phyloP scores from a whole-genome alignment of 1,284 basidiomycete species.

The Ceratobasidium theobromae region DNA sequence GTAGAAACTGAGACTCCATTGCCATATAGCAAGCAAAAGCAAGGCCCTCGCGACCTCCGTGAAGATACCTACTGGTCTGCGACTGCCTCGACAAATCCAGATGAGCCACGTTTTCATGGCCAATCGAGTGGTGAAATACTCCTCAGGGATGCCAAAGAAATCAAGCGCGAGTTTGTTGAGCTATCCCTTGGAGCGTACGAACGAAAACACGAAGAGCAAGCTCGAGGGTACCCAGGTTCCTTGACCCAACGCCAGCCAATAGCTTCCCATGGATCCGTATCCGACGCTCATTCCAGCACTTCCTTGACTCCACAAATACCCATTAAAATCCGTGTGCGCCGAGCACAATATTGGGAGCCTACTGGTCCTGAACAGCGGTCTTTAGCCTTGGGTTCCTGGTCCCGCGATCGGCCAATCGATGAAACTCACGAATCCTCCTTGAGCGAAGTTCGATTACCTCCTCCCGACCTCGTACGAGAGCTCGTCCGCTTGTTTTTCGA shows the following conservation, averaged over 20 bases:
- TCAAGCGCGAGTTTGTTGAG: slow-evolving; percentile 11
- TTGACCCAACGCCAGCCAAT: neutral
- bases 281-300: too few relatives aligned
- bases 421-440: neutral
- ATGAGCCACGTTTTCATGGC: slow-evolving; percentile 22
- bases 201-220: neutral
- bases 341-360: slow-evolving; percentile 1
- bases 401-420: too few relatives aligned
- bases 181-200: neutral
- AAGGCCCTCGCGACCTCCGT: neutral
- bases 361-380: slow-evolving; percentile 8
- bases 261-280: too few relatives aligned
- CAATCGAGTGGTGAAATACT: slow-evolving; percentile 29
- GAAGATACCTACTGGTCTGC: slow-evolving; percentile 23
- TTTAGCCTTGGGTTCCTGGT: too few relatives aligned
- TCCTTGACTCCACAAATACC: too few relatives aligned
- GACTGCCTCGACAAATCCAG: slow-evolving; percentile 6
- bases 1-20: neutral
- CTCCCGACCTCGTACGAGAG: slow-evolving; percentile 49
- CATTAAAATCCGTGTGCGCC: too few relatives aligned
- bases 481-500: slow-evolving; percentile 56
- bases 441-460: slow-evolving; percentile 49
- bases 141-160: slow-evolving; percentile 12
- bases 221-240: too few relatives aligned
- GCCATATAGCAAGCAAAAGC: neutral